These are phyloP conservation scores for Neurospora sp. DNA, from an alignment of 495 filamentous ascomycete genomes.

Conservation along the genomic window DNA sequence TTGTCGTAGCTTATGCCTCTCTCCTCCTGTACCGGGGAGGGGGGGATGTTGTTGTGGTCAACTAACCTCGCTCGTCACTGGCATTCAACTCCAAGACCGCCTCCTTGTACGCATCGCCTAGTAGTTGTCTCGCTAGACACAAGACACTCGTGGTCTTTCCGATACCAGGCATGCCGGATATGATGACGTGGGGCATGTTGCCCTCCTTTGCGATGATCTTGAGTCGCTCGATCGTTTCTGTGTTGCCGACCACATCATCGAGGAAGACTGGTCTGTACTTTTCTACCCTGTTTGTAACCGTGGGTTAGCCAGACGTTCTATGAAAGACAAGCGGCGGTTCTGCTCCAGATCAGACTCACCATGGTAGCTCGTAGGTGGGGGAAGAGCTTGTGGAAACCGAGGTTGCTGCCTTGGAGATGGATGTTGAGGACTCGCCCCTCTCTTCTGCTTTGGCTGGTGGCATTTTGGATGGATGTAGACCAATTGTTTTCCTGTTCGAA, in stretches of 20 bases:
- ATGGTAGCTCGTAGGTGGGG: conserved; percentile 78
- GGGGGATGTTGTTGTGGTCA: neutral
- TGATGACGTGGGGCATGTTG: conserved; percentile 99
- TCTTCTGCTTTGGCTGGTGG: conserved; percentile 32
- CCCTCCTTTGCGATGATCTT: conserved; percentile 99
- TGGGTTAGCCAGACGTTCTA: neutral
- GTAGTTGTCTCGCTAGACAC: conserved; percentile 82
- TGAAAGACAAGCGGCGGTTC: neutral
- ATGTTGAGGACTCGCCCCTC: conserved; percentile 65
- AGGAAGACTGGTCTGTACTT: conserved; percentile 94
- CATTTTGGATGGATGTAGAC: conserved; percentile 19
- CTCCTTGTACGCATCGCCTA: conserved; percentile 94
- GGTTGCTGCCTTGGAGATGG: conserved; percentile 55
- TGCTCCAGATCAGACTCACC: conserved; percentile 42
- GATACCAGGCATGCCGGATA: conserved; percentile 98
- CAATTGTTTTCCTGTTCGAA: neutral
- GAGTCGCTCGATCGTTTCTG: conserved; percentile 89
- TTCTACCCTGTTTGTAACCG: conserved; percentile 62
- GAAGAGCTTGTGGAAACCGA: conserved; percentile 47
- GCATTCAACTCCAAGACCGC: conserved; percentile 95
- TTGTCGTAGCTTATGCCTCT: neutral
- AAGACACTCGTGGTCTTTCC: conserved; percentile 96
- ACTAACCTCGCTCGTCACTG: conserved; percentile 77
- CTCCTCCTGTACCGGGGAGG: neutral
- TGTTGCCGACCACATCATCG: conserved; percentile 95